phyloP scores from a whole-genome alignment of 371 early-diverging fungal species.

The Mortierella sp. region DNA sequence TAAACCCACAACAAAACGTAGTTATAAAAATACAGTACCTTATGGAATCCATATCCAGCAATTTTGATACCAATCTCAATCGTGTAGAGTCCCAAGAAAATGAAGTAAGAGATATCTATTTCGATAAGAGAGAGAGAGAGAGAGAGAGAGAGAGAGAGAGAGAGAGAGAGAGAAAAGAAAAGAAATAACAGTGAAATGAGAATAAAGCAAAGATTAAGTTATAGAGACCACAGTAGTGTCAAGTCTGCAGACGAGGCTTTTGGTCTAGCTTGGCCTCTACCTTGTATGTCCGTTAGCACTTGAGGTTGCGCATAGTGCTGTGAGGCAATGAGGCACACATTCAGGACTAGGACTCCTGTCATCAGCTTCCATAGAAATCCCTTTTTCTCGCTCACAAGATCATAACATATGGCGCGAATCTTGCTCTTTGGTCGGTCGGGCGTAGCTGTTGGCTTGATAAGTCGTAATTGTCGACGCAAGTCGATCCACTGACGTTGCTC shows the following conservation, averaged over 20 bases:
- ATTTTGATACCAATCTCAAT: conserved; percentile 59
- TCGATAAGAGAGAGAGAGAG: neutral
- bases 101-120: conserved; percentile 61
- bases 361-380: conserved; percentile 58
- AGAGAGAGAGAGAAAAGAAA: neutral
- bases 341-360: conserved; percentile 48
- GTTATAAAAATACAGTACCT: conserved; percentile 53
- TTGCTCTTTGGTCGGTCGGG: conserved; percentile 52
- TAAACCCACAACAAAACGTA: no score
- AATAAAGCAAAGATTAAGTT: no score
- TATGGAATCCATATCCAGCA: conserved; percentile 57
- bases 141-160: no score
- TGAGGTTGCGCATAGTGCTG: conserved; percentile 60
- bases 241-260: neutral
- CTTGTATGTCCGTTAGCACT: conserved; percentile 56
- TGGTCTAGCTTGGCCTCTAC: conserved; percentile 19
- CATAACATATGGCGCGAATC: conserved; percentile 57
- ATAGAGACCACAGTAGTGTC: neutral
- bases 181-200: neutral
- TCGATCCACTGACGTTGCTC: conserved; percentile 64
- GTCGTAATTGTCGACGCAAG: conserved; percentile 58
- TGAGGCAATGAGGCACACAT: conserved; percentile 58
- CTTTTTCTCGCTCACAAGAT: conserved; percentile 58
- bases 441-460: conserved; percentile 58
- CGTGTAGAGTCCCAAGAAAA: conserved; percentile 57